Evolutionary conservation across 176 grass and related monocot species (phyloP).

Genomic region (Cenchrus purpureus): DNA sequence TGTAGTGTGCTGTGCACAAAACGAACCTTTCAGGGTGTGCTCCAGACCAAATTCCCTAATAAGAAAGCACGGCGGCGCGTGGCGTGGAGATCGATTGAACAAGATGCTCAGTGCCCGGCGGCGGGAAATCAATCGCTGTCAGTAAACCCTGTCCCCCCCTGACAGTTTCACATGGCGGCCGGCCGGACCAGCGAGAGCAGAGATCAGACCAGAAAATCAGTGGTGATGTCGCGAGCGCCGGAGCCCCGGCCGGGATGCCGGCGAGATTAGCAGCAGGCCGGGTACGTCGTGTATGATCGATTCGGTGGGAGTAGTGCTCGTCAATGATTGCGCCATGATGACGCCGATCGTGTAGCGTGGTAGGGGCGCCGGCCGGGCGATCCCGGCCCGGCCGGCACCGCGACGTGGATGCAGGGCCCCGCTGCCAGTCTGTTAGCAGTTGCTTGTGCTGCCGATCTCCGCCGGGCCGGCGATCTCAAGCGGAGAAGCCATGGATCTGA

Average conservation of each 20-base stretch:
- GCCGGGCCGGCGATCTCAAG: not conserved
- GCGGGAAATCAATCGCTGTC: not conserved
- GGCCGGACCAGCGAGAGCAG: too few relatives aligned
- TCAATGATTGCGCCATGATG: conserved; percentile 54
- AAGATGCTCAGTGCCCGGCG: not conserved
- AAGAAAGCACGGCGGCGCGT: not conserved
- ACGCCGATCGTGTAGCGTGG: conserved; percentile 1
- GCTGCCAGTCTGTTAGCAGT: not conserved
- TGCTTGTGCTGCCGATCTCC: not conserved
- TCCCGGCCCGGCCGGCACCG: not conserved
- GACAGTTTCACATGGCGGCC: conserved; percentile 38
- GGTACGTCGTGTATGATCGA: not conserved
- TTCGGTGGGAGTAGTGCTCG: not conserved
- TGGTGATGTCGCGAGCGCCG: not conserved
- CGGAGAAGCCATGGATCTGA: not conserved
- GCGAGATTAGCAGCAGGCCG: not conserved
- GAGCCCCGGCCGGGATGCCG: not conserved
- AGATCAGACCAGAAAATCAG: too few relatives aligned
- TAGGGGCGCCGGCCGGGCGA: not conserved
- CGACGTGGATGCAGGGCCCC: not conserved
- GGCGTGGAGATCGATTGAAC: not conserved
- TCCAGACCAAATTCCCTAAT: not conserved
- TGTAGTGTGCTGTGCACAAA: too few relatives aligned
- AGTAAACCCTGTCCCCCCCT: not conserved
- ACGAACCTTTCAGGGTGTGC: too few relatives aligned